Evolutionary conservation across 441 rosid genomes (phyloP), one percentile per base, ranked within the genome.

Genomic region (Eugenia klotzschiana): DNA sequence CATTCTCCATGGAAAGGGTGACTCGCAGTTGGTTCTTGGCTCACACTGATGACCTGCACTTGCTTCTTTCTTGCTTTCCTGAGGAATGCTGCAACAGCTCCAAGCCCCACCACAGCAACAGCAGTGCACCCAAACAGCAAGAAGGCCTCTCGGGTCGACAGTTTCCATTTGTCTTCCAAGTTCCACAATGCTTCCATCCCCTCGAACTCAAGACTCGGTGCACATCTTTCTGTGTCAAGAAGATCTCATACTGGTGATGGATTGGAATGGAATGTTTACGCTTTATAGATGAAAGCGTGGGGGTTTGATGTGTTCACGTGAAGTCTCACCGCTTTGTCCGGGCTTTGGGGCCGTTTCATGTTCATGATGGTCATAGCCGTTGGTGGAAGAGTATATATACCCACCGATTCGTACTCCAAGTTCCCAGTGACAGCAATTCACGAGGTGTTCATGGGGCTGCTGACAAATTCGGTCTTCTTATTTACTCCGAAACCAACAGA

Each of bases 101-200:
- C 91, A 25, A 95, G 88, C 7, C 89, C 91, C 14, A 90, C 80
- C 15, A 92, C 86, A 0, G 88, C 90, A 16, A 89, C 53, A 2
- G 92, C 90, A 27, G 87, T 53, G 86, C 90, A 92, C 27, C 83
- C 86, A 29, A 93, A 85, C 54, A 95, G 80, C 73, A 90, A 60
- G 37, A 89, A 56, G 13, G 94, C 91, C 84, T 89, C 88, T 77
- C 60, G 85, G 1, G 94, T 93, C 11, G 94, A 89, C 60, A 94
- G 86, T 82, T 90, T 92, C 89, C 90, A 90, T 87, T 89, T 90
- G 23, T 94, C 94, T 81, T 94, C 96, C 23, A 91, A 41, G 81
- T 86, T 90, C 96, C 95, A 91, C 85, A 93, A 52, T 22, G 93
- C 95, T 88, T 93, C 98, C 96, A 94, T 69, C 46, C 46, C 77